These are phyloP conservation scores for Citrus maxima DNA, from an alignment of 345 rosid species.

Conservation along the genomic window DNA sequence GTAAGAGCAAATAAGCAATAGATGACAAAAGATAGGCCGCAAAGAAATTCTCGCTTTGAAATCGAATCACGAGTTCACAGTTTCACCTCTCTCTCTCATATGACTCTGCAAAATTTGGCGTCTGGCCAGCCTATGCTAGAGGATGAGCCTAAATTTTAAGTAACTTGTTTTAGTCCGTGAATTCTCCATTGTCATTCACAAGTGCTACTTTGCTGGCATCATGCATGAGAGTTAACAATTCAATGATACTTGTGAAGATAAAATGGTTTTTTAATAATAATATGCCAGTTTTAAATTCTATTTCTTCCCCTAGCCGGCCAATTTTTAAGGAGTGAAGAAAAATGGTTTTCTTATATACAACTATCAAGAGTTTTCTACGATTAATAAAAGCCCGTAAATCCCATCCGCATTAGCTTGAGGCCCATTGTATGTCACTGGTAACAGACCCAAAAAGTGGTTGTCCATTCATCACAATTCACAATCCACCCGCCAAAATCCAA, in stretches of 20 bases:
- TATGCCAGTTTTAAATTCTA: too few species aligned
- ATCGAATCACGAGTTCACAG: constrained; percentile 5
- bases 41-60: too few species aligned
- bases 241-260: too few species aligned
- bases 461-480: too few species aligned
- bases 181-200: neutral
- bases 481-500: too few species aligned
- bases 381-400: neutral
- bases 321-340: too few species aligned
- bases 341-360: too few species aligned
- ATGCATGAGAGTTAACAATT: neutral
- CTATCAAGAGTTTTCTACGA: too few species aligned
- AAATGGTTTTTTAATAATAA: too few species aligned
- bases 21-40: neutral
- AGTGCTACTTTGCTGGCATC: neutral
- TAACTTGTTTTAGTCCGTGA: neutral
- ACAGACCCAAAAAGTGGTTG: too few species aligned
- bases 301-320: too few species aligned
- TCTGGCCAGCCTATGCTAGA: neutral
- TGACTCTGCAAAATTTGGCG: too few species aligned
- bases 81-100: neutral
- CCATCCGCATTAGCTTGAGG: neutral
- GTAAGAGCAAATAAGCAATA: neutral
- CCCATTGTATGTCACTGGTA: neutral
- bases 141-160: neutral